Conservation (phyloP, 73 alveolate species). For the Paramecium pentaurelia region DNA sequence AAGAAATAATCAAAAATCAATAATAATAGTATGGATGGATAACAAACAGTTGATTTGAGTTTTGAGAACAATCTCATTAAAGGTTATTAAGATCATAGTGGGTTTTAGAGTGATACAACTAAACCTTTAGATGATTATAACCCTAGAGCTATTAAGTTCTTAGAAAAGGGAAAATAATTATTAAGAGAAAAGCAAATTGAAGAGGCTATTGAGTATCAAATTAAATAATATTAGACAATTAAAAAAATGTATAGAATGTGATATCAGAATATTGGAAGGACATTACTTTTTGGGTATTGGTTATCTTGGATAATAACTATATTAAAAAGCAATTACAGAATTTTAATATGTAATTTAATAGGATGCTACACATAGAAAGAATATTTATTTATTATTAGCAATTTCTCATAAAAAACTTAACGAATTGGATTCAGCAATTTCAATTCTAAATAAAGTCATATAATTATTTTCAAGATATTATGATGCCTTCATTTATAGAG, state of each 20-base stretch:
- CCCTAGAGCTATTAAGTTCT: slow-evolving; percentile 46
- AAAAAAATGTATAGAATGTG: slow-evolving; percentile 59
- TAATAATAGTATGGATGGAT: slow-evolving; percentile 2
- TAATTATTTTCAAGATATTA: slow-evolving; percentile 54
- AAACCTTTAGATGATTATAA: slow-evolving; percentile 1
- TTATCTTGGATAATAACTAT: slow-evolving; percentile 27
- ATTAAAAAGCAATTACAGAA: slow-evolving; percentile 55
- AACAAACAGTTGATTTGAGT: neutral
- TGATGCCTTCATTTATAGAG: slow-evolving; percentile 66
- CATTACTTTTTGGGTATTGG: slow-evolving; percentile 51
- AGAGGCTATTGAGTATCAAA: slow-evolving; percentile 51
- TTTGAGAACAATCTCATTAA: slow-evolving; percentile 4
- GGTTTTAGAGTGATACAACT: slow-evolving; percentile 13
- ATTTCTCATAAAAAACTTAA: slow-evolving; percentile 50
- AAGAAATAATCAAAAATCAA: neutral
- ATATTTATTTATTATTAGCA: slow-evolving; percentile 54
- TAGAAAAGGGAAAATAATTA: slow-evolving; percentile 48
- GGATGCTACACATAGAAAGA: slow-evolving; percentile 50
- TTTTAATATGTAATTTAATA: slow-evolving; percentile 49
- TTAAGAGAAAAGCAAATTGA: slow-evolving; percentile 50
- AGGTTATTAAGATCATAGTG: slow-evolving; percentile 39
- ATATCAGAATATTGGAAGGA: slow-evolving; percentile 47
- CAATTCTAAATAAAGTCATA: slow-evolving; percentile 55
- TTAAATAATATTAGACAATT: neutral
- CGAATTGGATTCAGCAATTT: slow-evolving; percentile 49